Conservation (phyloP, 306 rosid species). For the Trifolium fragiferum region DNA sequence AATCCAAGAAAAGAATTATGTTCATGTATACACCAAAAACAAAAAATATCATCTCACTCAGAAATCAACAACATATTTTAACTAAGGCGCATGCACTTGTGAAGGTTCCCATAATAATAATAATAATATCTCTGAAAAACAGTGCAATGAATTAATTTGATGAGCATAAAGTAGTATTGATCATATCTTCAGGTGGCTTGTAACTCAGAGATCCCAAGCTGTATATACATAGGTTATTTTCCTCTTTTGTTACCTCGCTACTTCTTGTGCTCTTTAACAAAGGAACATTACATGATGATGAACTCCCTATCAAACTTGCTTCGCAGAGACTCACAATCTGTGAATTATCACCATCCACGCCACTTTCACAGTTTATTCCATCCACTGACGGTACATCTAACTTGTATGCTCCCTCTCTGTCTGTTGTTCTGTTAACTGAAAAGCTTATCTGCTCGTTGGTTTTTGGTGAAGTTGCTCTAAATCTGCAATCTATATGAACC, state of each 20-base stretch:
- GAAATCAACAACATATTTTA: neutral
- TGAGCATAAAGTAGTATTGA: constrained; percentile 5
- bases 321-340: neutral
- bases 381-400: constrained; percentile 68
- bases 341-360: neutral
- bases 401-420: constrained; percentile 60
- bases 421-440: constrained; percentile 66
- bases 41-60: no score
- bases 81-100: neutral
- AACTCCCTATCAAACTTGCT: constrained; percentile 2
- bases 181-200: constrained; percentile 15
- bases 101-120: neutral
- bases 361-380: constrained; percentile 52
- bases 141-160: neutral
- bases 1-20: neutral
- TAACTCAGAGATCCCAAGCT: neutral
- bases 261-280: constrained; percentile 7
- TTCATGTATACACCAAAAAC: no score
- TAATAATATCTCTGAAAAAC: neutral
- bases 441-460: constrained; percentile 54
- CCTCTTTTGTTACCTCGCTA: neutral
- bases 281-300: constrained; percentile 11
- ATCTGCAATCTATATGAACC: constrained; percentile 71
- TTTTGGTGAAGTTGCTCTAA: constrained; percentile 58
- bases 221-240: constrained; percentile 13